phyloP scores from a whole-genome alignment of 345 rosid species.

The Gossypium stocksii region DNA sequence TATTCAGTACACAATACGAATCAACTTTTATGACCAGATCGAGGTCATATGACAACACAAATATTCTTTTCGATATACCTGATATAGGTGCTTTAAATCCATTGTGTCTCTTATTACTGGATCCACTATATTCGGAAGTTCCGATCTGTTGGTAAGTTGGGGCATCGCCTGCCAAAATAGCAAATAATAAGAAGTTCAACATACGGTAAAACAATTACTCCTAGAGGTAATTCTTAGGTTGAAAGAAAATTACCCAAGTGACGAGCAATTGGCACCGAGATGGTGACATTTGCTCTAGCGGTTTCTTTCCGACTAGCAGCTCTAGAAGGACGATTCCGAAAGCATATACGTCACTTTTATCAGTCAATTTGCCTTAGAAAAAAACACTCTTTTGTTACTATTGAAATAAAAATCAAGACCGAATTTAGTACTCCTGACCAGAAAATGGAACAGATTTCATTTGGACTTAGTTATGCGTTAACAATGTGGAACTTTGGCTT shows the following conservation, averaged over 20 bases:
- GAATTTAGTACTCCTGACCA: not conserved
- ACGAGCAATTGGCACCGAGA: slow-evolving; percentile 57
- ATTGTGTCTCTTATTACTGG: slow-evolving; percentile 68
- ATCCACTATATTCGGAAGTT: slow-evolving; percentile 80
- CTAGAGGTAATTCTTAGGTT: not conserved
- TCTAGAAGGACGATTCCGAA: slow-evolving; percentile 86
- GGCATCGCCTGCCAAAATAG: slow-evolving; percentile 67
- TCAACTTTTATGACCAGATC: not conserved
- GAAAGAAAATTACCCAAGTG: slow-evolving; percentile 61
- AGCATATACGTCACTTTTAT: slow-evolving; percentile 85
- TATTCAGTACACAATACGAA: slow-evolving; percentile 12
- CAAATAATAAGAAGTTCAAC: not conserved
- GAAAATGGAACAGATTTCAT: not conserved
- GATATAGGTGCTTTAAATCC: slow-evolving; percentile 88
- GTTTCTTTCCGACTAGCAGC: slow-evolving; percentile 67
- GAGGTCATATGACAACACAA: not conserved
- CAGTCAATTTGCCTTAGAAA: slow-evolving; percentile 68
- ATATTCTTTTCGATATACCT: slow-evolving; percentile 37
- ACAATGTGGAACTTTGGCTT: slow-evolving; percentile 15
- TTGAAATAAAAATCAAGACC: not conserved
- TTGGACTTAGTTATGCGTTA: not conserved
- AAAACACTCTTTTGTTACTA: not conserved
- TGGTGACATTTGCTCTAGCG: slow-evolving; percentile 53
- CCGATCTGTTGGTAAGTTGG: slow-evolving; percentile 75
- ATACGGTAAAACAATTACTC: not conserved